A percentile compares a stretch with the other conserved stretches of the same genome.
phyloP scores from a whole-genome alignment of 2,329 filamentous ascomycete species.

The Thermothelomyces thermophilus region DNA sequence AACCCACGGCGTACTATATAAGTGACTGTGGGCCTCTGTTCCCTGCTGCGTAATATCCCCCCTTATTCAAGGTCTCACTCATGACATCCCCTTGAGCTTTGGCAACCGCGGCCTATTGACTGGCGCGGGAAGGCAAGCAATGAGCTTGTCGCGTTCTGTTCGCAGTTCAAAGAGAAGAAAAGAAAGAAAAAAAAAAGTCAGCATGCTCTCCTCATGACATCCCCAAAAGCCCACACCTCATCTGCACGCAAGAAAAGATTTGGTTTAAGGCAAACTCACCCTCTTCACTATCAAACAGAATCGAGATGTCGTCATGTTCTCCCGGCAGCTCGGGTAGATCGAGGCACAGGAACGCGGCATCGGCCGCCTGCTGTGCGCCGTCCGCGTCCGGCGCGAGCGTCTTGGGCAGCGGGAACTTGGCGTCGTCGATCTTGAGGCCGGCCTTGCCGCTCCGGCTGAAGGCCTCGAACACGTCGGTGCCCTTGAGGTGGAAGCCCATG shows the following conservation, averaged over 20 bases:
- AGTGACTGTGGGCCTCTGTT: no score
- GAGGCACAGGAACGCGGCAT: conserved; percentile 71
- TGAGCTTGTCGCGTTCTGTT: conserved; percentile 49
- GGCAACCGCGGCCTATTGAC: conserved; percentile 40
- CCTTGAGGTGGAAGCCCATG: conserved; percentile 82
- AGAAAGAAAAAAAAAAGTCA: no score
- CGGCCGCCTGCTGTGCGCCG: conserved; percentile 44
- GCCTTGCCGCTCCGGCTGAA: conserved; percentile 56
- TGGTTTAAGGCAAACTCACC: no score
- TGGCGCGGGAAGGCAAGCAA: conserved; percentile 47
- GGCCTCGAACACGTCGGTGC: conserved; percentile 74
- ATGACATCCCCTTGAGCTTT: conserved; percentile 21
- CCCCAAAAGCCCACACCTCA: no score
- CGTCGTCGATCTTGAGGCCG: conserved; percentile 75
- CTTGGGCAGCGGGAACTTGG: conserved; percentile 79
- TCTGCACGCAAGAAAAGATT: no score
- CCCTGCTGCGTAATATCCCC: neutral
- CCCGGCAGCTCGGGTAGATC: conserved; percentile 85
- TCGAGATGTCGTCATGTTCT: conserved; percentile 85
- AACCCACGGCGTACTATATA: no score
- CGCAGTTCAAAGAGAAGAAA: no score
- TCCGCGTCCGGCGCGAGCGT: conserved; percentile 32
- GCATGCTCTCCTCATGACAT: no score
- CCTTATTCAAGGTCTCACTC: neutral
- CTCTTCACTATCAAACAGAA: conserved; percentile 72